Percentiles rank a stretch among this genome's conserved stretches.
These are phyloP conservation scores for Penicillium sp. DNA, from an alignment of 2,329 filamentous ascomycete species.

Conservation along the genomic window DNA sequence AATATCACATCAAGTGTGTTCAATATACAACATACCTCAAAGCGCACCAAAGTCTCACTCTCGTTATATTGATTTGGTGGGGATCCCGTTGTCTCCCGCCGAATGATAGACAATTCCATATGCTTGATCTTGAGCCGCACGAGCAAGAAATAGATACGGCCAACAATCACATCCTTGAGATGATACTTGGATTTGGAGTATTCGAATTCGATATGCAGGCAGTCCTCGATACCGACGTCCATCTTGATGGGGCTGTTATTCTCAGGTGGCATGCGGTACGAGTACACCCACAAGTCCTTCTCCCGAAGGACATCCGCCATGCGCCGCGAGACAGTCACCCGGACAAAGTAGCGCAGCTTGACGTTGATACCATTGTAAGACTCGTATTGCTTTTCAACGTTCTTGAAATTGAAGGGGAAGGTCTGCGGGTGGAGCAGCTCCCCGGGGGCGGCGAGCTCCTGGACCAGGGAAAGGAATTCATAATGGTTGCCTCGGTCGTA, in stretches of 20 bases:
- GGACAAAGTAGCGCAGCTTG: constrained; percentile 96
- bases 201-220: constrained; percentile 98
- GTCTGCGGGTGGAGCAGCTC: constrained; percentile 98
- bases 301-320: constrained; percentile 98
- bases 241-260: constrained; percentile 99
- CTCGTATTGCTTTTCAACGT: constrained; percentile 99
- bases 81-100: constrained; percentile 91
- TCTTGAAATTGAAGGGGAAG: constrained; percentile 99
- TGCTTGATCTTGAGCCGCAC: constrained; percentile 99
- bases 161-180: constrained; percentile 97
- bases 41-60: constrained; percentile 94
- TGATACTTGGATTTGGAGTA: constrained; percentile 99
- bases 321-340: constrained; percentile 90
- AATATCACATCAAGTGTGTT: neutral
- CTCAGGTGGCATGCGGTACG: constrained; percentile 95
- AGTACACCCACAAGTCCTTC: constrained; percentile 99
- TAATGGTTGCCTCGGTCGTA: constrained; percentile 99
- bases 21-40: constrained; percentile 65
- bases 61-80: constrained; percentile 99
- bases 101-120: constrained; percentile 98
- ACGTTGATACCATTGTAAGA: constrained; percentile 99
- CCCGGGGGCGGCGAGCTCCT: constrained; percentile 93
- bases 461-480: constrained; percentile 95
- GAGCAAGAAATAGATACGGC: constrained; percentile 95
- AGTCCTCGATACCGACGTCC: constrained; percentile 99